A percentile compares a stretch with the other conserved stretches of the same genome.
Evolutionary conservation across 2,329 filamentous ascomycete species (phyloP).

Genomic region (Verticillium nonalfalfae): DNA sequence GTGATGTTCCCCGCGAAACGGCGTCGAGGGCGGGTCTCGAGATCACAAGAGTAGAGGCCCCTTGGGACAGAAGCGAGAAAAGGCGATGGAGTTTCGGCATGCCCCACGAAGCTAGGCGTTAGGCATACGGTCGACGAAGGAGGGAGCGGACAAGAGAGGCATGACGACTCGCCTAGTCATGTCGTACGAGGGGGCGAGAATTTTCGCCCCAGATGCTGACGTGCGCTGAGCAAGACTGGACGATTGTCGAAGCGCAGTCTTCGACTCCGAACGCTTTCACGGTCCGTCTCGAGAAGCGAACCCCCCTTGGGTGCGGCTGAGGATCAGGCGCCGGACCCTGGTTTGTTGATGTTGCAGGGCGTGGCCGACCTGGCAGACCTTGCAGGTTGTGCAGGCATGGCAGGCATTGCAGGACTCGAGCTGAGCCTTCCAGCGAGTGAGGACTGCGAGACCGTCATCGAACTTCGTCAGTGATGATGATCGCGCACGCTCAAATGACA

Average conservation of each 20-base stretch:
- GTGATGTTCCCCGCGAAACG: background rate
- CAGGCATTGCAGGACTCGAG: too few species aligned
- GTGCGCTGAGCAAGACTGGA: too few species aligned
- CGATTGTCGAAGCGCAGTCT: too few species aligned
- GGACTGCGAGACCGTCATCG: background rate
- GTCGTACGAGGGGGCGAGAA: background rate
- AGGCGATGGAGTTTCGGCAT: background rate
- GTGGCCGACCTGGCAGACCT: too few species aligned
- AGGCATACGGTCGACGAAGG: background rate
- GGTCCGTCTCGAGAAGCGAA: too few species aligned
- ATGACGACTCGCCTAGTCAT: background rate
- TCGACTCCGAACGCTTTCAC: too few species aligned
- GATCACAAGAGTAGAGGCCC: background rate
- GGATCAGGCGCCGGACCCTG: background rate
- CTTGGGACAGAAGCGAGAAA: background rate
- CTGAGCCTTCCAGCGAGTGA: too few species aligned
- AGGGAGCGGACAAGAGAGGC: background rate
- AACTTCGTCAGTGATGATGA: background rate
- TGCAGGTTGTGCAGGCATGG: too few species aligned
- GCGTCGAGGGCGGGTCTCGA: background rate
- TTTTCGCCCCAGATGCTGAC: background rate
- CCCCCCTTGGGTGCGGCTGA: background rate
- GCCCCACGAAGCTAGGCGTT: background rate
- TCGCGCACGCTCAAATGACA: background rate
- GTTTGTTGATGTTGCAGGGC: background rate